A percentile compares a stretch with the other conserved stretches of the same genome.
These are phyloP conservation scores for Cenchrus fungigraminus DNA, from an alignment of 176 grass and related monocot genomes.

Conservation along the genomic window DNA sequence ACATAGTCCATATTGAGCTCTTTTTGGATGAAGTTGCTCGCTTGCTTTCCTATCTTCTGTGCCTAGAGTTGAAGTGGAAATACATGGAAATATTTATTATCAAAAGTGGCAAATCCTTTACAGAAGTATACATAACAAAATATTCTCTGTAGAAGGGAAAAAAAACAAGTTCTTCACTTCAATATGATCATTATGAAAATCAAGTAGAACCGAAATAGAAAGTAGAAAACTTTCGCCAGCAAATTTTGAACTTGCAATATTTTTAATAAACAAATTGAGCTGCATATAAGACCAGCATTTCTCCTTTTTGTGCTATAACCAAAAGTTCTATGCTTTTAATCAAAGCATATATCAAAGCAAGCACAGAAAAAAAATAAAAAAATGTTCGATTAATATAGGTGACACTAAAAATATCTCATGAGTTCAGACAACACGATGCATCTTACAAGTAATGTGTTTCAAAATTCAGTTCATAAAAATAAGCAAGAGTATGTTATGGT, in stretches of 20 bases:
- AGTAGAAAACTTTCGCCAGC: background rate
- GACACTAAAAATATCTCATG: background rate
- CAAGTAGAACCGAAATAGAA: background rate
- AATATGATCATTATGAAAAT: conserved; percentile 8
- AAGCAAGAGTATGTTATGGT: background rate
- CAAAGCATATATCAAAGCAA: background rate
- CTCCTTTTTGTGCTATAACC: too few species aligned
- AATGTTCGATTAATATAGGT: conserved; percentile 10
- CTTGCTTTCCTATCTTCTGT: conserved; percentile 77
- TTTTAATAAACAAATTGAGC: too few species aligned
- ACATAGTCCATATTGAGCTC: conserved; percentile 75
- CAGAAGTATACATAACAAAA: background rate
- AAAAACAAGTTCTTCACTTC: background rate
- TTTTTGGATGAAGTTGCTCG: conserved; percentile 74
- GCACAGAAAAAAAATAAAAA: background rate
- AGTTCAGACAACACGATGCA: conserved; percentile 16
- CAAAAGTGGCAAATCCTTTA: conserved; percentile 17
- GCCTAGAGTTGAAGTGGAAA: conserved; percentile 47
- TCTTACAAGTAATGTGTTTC: conserved; percentile 19
- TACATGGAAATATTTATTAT: conserved; percentile 23
- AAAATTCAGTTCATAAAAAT: conserved; percentile 33
- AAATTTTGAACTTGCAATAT: too few species aligned
- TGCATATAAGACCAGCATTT: too few species aligned
- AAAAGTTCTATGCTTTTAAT: background rate
- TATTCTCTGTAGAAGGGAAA: conserved; percentile 9